Evolutionary conservation across 2,329 filamentous ascomycete species (phyloP).

Genomic region (Aspergillus fijiensis): DNA sequence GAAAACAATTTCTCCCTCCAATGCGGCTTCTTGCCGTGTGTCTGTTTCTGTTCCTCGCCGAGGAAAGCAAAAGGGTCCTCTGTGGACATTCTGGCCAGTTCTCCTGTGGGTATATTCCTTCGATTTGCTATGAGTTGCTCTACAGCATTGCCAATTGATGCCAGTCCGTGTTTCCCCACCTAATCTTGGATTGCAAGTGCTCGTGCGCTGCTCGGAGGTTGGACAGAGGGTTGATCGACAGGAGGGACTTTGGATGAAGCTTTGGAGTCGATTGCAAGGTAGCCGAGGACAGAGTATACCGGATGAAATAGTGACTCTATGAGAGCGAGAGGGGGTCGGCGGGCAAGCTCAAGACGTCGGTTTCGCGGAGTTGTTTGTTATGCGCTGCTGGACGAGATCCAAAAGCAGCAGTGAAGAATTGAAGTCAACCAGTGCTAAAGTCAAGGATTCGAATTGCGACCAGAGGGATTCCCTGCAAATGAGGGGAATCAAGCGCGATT

Average conservation of each 20-base stretch:
- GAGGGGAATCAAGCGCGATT: conserved; percentile 16
- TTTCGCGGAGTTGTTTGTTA: neutral
- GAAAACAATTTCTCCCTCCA: conserved; percentile 55
- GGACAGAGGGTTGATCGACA: conserved; percentile 20
- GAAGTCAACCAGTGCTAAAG: conserved; percentile 9
- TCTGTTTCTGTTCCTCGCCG: conserved; percentile 34
- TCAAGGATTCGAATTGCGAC: neutral
- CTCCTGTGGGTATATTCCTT: conserved; percentile 8
- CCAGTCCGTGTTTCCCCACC: conserved; percentile 17
- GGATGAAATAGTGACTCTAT: neutral
- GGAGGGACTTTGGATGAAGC: conserved; percentile 12
- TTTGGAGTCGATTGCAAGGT: neutral
- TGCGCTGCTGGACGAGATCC: neutral
- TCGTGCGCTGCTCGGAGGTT: neutral
- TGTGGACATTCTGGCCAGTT: conserved; percentile 32
- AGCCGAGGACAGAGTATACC: neutral
- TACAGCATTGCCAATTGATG: conserved; percentile 36
- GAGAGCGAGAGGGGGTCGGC: neutral
- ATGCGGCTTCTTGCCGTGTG: conserved; percentile 30
- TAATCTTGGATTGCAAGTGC: conserved; percentile 5
- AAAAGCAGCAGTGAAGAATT: neutral
- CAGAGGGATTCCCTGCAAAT: neutral
- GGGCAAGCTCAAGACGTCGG: neutral
- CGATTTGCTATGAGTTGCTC: conserved; percentile 5
- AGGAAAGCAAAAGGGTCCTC: conserved; percentile 40